Base-by-base conservation (phyloP, 805 yeast species). In the Metschnikowia drakensbergensis region DNA sequence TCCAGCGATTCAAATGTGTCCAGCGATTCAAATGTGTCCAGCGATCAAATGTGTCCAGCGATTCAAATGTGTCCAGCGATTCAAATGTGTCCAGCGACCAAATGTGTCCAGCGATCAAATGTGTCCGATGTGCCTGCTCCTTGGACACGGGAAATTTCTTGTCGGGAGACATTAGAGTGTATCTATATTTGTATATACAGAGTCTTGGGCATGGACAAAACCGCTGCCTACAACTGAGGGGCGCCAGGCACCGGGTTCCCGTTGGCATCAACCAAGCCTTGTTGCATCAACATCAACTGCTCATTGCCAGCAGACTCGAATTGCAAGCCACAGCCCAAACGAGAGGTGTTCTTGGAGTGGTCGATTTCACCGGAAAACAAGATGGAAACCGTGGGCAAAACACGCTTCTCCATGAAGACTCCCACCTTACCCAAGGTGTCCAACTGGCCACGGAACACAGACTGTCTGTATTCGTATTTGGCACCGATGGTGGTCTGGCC, bases 391-490 rank as follows among this genome's bases (percentile, higher is more conserved):
- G 96, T 88, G 64, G 98, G 98, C 62, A 91, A 78, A 47, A 94
- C 83, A 68, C 96, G 84, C 76, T 90, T 89, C 76, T 94, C 99
- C 67, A 94, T 76, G 77, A 90, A 83, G 61, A 90, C 88, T 48
- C 88, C 79, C 46, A 92, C 95, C 74, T 88, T 89, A 72, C 99
- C 99, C 52, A 79, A 76, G 45, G 95, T 82, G 73, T 90, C 97
- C 53, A 94, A 65, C 71, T 91, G 96, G 64, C 97, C 97, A 73
- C 99, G 84, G 82, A 90, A 90, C 47, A 89, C 84, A 50, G 95
- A 85, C 72, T 89, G 95, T 76, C 97, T 89, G 80, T 89, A 94
- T 76, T 94, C 98, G 72, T 92, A 92, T 75, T 92, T 94, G 62
- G 96, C 96, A 72, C 97, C 99, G 49, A 92, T 67, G 52, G 97